Evolutionary conservation across 2,329 filamentous ascomycete genomes (phyloP).

Genomic region (Macrophomina tecta): DNA sequence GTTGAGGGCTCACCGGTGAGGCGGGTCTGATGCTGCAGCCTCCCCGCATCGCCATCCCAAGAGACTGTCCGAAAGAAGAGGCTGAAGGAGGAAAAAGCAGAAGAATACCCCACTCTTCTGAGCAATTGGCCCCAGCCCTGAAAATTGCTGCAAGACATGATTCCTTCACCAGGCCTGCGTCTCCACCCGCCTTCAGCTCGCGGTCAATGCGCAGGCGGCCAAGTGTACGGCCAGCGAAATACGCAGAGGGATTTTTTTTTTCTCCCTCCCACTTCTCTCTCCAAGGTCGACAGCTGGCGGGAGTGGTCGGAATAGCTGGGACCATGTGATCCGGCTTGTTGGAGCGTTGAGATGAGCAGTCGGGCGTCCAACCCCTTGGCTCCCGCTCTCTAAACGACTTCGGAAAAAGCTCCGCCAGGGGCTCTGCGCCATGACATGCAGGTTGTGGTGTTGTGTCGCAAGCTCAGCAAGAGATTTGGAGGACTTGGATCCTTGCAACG

Average conservation of each 20-base stretch:
- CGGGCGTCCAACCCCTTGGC: constrained; percentile 24
- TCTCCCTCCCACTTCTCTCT: background rate
- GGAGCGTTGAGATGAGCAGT: constrained; percentile 2
- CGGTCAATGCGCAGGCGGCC: too few relatives aligned
- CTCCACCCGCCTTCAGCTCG: too few relatives aligned
- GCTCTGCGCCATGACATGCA: constrained; percentile 22
- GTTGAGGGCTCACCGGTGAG: constrained; percentile 19
- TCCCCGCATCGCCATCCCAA: constrained; percentile 14
- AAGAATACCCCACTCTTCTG: background rate
- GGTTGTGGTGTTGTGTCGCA: constrained; percentile 23
- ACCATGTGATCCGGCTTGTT: constrained; percentile 2
- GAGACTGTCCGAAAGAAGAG: background rate
- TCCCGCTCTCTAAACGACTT: constrained; percentile 9
- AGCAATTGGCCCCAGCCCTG: background rate
- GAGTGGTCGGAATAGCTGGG: constrained; percentile 5
- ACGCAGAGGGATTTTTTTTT: constrained; percentile 12
- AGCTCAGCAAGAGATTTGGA: constrained; percentile 15
- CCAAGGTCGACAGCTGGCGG: background rate
- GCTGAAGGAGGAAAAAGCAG: constrained; percentile 8
- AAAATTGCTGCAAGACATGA: constrained; percentile 9
- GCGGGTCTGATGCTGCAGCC: constrained; percentile 21
- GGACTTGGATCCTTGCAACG: constrained; percentile 17
- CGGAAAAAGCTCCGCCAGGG: constrained; percentile 23
- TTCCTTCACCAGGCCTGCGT: background rate
- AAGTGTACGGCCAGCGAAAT: background rate